Evolutionary conservation across 2,329 filamentous ascomycete species (phyloP), one percentile per base, ranked within the genome.

Genomic region (Cercospora brassicicola): DNA sequence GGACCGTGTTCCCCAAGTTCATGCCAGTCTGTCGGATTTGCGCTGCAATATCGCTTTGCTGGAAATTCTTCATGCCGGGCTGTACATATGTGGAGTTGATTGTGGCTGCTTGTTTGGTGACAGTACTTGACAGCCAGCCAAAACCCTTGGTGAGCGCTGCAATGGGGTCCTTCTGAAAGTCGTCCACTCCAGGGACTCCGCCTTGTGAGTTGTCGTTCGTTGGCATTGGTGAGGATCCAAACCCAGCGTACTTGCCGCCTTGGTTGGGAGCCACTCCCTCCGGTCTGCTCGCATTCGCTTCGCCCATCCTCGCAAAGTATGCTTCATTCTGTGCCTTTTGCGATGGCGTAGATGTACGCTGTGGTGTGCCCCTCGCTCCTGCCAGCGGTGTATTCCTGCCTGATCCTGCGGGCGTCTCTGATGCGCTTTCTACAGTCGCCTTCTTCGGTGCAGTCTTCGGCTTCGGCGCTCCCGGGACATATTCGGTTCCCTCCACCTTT

Each of bases 71-170:
- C 69, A 95, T 93, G 30, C 93, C 95, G 9, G 95, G 95, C 81
- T 96, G 93, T 64, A 99, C 92, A 81, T 93, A 97, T 36, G 90
- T 88, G 73, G 95, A 91, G 78, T 97, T 96, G 26, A 97, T 90
- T 15, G 88, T 92, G 84, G 96, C 96, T 42, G 94, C 95, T 72
- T 92, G 91, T 84, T 95, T 97, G 28, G 89, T 89, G 51, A 98
- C 93, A 11, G 92, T 93, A 36, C 88, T 91, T 18, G 93, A 88
- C 76, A 98, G 93, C 93, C 95, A 98, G 8, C 94, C 94, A 76
- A 98, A 96, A 0, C 94, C 92, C 81, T 96, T 97, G 30, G 89
- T 93, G 74, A 99, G 81, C 15, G 94, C 93, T 0, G 88, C 94
- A 70, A 98, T 84, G 0, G 95, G 94, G 78, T 99, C 95, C 77